Evolutionary conservation across 2,329 filamentous ascomycete species (phyloP).

Genomic region (Cordyceps cateniannulata): DNA sequence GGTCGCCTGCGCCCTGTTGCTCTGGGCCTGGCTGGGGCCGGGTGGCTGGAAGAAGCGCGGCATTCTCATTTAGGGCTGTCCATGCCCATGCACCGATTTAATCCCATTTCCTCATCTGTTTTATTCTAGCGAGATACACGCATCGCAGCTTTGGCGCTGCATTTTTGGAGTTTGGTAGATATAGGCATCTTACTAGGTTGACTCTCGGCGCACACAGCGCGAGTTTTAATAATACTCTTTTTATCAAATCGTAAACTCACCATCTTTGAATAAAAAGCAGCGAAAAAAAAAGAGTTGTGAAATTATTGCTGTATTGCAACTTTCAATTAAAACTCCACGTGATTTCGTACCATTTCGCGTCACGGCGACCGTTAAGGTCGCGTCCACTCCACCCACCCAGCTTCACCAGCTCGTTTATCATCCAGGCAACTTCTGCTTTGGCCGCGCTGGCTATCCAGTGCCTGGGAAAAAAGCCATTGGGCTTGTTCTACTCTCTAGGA

Average conservation of each 20-base stretch:
- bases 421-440: not conserved
- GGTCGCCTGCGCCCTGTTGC: slow-evolving; percentile 64
- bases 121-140: not conserved
- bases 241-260: too few species aligned
- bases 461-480: not conserved
- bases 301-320: not conserved
- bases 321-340: slow-evolving; percentile 10
- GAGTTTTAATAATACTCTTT: too few species aligned
- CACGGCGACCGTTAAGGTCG: not conserved
- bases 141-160: not conserved
- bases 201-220: not conserved
- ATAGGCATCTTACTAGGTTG: not conserved
- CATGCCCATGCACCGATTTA: not conserved
- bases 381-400: slow-evolving; percentile 5
- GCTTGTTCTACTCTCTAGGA: not conserved
- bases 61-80: slow-evolving; percentile 49
- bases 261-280: too few species aligned
- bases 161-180: slow-evolving; percentile 7
- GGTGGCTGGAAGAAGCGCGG: slow-evolving; percentile 71
- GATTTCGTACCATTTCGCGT: slow-evolving; percentile 13
- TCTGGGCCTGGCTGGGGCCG: slow-evolving; percentile 75
- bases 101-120: not conserved
- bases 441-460: not conserved
- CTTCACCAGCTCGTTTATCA: not conserved
- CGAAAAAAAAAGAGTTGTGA: not conserved